A percentile compares a stretch with the other conserved stretches of the same genome.
Conservation (phyloP, 805 yeast species). For the Candida maesae region DNA sequence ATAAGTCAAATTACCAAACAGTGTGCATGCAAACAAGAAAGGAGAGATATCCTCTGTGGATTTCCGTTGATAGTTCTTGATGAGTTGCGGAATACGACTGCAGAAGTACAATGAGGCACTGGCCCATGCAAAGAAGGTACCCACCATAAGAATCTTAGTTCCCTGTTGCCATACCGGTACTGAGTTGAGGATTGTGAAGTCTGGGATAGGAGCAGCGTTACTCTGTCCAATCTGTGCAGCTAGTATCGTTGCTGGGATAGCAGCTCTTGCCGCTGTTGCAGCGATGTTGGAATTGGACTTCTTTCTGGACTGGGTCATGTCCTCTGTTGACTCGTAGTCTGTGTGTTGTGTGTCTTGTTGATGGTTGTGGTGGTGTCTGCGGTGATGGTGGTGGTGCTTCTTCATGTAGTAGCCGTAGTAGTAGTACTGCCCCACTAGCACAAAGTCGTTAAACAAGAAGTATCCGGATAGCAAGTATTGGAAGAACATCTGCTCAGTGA, state of each 20-base stretch:
- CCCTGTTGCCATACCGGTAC: constrained; percentile 1
- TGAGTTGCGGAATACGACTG: constrained; percentile 81
- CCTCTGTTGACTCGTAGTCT: constrained; percentile 2
- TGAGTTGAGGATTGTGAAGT: constrained; percentile 4
- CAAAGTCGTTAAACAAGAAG: constrained; percentile 66
- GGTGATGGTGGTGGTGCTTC: constrained; percentile 30
- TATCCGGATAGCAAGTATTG: constrained; percentile 71
- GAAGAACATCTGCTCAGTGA: constrained; percentile 78
- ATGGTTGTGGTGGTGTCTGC: constrained; percentile 33
- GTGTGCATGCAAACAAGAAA: constrained; percentile 70
- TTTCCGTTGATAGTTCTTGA: constrained; percentile 70
- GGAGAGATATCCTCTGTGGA: constrained; percentile 88
- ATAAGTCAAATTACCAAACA: constrained; percentile 74
- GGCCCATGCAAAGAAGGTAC: constrained; percentile 64
- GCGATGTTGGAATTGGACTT: constrained; percentile 1
- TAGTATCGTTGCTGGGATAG: constrained; percentile 24
- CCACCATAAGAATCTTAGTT: constrained; percentile 27
- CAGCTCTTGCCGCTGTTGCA: constrained; percentile 14
- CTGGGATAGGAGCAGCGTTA: constrained; percentile 17
- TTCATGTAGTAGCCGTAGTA: constrained; percentile 48
- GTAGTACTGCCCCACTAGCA: constrained; percentile 66
- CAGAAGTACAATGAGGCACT: constrained; percentile 73
- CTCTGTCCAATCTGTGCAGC: constrained; percentile 26
- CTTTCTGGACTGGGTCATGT: not conserved
- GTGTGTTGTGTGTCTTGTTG: constrained; percentile 15